Conservation (phyloP, 305 asterid species). For the Striga hermonthica region DNA sequence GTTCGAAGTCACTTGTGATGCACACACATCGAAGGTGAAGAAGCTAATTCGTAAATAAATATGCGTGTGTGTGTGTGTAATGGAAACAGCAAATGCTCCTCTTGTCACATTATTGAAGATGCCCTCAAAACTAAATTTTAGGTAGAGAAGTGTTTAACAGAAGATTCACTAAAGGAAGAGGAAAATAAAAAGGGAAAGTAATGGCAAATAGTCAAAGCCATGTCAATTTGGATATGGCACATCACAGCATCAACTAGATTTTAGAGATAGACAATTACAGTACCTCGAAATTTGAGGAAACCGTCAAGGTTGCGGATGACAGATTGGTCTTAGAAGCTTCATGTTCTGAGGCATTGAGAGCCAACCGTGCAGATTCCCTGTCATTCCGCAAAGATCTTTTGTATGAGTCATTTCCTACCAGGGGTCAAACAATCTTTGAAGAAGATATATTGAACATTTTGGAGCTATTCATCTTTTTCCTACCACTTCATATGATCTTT, state of each 20-base stretch:
- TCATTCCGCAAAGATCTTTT: conserved; percentile 31
- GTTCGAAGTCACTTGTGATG: conserved; percentile 21
- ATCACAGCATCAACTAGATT: conserved; percentile 17
- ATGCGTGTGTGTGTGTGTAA: too few relatives aligned
- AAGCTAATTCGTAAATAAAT: conserved; percentile 6
- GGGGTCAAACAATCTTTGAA: conserved; percentile 14
- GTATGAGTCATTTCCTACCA: conserved; percentile 22
- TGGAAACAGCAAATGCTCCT: conserved; percentile 25
- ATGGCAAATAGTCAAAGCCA: not conserved
- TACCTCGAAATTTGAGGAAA: conserved; percentile 99
- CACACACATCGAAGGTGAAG: not conserved
- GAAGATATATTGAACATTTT: not conserved
- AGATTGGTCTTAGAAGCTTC: conserved; percentile 65
- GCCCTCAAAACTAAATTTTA: conserved; percentile 8
- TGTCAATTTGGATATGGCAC: conserved; percentile 13
- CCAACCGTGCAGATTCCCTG: conserved; percentile 70
- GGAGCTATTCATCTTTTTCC: not conserved
- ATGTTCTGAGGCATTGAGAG: conserved; percentile 52
- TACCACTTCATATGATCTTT: too few relatives aligned
- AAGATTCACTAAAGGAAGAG: conserved; percentile 3
- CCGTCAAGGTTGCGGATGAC: conserved; percentile 56
- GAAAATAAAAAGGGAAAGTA: conserved; percentile 11
- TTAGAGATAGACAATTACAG: conserved; percentile 21
- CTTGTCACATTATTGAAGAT: conserved; percentile 25
- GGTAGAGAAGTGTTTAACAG: conserved; percentile 10